These are phyloP conservation scores for Dictyostelium intermedium DNA, from an alignment of 78 protist genomes.

Conservation along the genomic window DNA sequence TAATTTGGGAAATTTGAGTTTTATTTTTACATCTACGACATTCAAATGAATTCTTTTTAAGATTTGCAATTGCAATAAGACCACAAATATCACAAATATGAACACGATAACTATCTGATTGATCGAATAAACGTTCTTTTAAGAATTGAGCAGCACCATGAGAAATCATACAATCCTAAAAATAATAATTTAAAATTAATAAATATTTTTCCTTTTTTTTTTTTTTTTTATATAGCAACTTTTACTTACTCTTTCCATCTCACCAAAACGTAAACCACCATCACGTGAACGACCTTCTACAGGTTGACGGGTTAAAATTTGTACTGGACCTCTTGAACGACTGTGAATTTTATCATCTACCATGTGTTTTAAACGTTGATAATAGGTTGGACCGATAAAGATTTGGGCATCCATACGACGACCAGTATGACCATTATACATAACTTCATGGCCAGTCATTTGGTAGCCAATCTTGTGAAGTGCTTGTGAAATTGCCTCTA, in stretches of 20 bases:
- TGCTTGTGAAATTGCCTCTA: slow-evolving; percentile 84
- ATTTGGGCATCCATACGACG: slow-evolving; percentile 95
- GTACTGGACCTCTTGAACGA: slow-evolving; percentile 97
- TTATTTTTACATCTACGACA: slow-evolving; percentile 96
- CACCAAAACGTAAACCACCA: slow-evolving; percentile 99
- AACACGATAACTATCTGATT: slow-evolving; percentile 92
- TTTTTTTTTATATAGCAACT: background rate
- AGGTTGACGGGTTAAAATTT: slow-evolving; percentile 99
- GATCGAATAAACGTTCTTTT: slow-evolving; percentile 96
- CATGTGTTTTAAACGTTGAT: slow-evolving; percentile 99
- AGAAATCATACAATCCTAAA: slow-evolving; percentile 92
- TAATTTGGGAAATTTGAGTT: slow-evolving; percentile 60
- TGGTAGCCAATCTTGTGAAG: slow-evolving; percentile 95
- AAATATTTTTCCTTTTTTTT: background rate
- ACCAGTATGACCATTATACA: slow-evolving; percentile 97
- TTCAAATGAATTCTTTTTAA: slow-evolving; percentile 82
- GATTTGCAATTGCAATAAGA: slow-evolving; percentile 79
- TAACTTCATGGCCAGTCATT: slow-evolving; percentile 98
- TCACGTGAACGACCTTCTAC: slow-evolving; percentile 99
- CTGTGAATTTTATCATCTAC: slow-evolving; percentile 99
- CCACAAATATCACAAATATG: slow-evolving; percentile 87
- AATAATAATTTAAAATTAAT: background rate
- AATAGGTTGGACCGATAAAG: slow-evolving; percentile 99
- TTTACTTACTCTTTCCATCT: slow-evolving; percentile 97
- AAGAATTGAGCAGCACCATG: slow-evolving; percentile 97